Evolutionary conservation across 2,329 filamentous ascomycete species (phyloP).

Genomic region (Fusarium sp.): DNA sequence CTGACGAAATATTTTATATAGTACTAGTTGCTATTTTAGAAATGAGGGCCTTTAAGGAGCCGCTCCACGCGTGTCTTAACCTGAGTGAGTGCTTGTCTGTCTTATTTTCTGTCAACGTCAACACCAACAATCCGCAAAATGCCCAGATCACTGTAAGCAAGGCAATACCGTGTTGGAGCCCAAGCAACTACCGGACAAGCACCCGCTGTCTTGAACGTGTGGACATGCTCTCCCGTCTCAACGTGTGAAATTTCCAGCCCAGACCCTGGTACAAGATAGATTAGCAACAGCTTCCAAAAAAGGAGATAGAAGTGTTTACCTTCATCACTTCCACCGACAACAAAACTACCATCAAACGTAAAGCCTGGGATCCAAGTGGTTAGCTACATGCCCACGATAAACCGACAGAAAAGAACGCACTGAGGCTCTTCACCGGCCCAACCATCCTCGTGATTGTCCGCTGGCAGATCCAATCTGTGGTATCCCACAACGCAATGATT

Average conservation of each 20-base stretch:
- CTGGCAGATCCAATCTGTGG: conserved; percentile 80
- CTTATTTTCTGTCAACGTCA: conserved; percentile 59
- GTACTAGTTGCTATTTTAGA: neutral
- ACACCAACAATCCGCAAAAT: conserved; percentile 76
- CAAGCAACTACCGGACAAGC: conserved; percentile 77
- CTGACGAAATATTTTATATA: neutral
- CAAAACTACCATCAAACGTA: conserved; percentile 81
- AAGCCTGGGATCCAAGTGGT: conserved; percentile 66
- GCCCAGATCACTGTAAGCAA: conserved; percentile 79
- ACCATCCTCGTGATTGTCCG: conserved; percentile 77
- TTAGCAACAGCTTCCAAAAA: conserved; percentile 6
- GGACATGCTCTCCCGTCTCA: conserved; percentile 79
- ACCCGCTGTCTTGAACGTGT: conserved; percentile 76
- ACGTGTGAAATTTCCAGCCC: conserved; percentile 78
- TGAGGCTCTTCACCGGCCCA: conserved; percentile 77
- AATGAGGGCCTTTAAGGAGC: neutral
- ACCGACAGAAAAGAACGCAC: conserved; percentile 55
- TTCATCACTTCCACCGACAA: conserved; percentile 81
- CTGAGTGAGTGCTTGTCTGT: neutral
- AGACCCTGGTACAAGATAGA: conserved; percentile 55
- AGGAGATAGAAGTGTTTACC: conserved; percentile 54
- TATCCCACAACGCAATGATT: conserved; percentile 82
- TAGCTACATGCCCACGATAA: conserved; percentile 12
- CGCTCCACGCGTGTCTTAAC: neutral
- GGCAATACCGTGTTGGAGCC: conserved; percentile 79